Evolutionary conservation across 352 stramenopile species (phyloP).

Genomic region (Aphanomyces cochlioides): DNA sequence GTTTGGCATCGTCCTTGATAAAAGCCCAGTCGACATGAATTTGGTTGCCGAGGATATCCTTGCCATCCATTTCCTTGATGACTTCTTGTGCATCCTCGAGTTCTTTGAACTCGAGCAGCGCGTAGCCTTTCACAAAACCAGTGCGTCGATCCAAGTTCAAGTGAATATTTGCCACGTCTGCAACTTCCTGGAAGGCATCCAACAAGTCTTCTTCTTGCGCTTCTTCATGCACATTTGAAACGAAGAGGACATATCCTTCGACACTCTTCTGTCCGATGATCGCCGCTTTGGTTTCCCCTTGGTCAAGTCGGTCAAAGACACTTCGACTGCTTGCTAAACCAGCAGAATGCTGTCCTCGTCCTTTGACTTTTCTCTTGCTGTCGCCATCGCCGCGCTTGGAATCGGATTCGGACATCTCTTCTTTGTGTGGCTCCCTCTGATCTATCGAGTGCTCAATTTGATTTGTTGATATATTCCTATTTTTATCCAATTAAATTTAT

Average conservation of each 20-base stretch:
- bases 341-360: conserved; percentile 54
- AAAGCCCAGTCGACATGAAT: conserved; percentile 95
- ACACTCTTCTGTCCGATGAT: conserved; percentile 68
- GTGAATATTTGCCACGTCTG: conserved; percentile 94
- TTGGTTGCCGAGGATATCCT: conserved; percentile 84
- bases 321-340: conserved; percentile 74
- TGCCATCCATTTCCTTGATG: conserved; percentile 90
- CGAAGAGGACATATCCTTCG: conserved; percentile 97
- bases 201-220: conserved; percentile 95
- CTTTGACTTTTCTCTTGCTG: conserved; percentile 54
- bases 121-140: conserved; percentile 96
- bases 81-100: conserved; percentile 88
- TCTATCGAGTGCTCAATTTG: no score
- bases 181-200: conserved; percentile 93
- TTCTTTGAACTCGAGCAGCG: conserved; percentile 91
- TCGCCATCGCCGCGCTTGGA: conserved; percentile 79
- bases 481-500: conserved; percentile 12
- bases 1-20: conserved; percentile 35
- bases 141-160: conserved; percentile 94
- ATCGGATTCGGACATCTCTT: conserved; percentile 86
- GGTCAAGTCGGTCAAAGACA: conserved; percentile 75
- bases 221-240: conserved; percentile 94
- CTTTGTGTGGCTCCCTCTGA: conserved; percentile 40
- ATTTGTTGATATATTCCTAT: neutral
- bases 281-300: conserved; percentile 26